Conservation (phyloP, 2,329 filamentous ascomycete genomes). For the Didymellaceae sp. region DNA sequence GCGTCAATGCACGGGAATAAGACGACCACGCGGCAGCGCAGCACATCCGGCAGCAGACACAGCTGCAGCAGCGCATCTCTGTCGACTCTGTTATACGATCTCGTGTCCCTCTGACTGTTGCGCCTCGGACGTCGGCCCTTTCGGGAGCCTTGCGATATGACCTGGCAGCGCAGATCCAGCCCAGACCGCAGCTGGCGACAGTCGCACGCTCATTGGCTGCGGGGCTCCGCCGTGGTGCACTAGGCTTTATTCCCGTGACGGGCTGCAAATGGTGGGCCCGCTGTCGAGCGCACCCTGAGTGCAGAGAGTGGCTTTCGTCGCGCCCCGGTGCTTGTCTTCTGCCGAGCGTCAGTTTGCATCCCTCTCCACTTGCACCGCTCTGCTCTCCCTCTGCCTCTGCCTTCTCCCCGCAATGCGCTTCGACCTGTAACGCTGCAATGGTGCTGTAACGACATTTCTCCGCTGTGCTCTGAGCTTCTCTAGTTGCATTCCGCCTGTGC, state of each 20-base stretch:
- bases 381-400: conserved; percentile 1
- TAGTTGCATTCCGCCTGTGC: conserved; percentile 25
- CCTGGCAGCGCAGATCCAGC: conserved; percentile 8
- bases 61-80: neutral
- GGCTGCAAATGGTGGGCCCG: conserved; percentile 5
- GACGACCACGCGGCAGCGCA: neutral
- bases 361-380: conserved; percentile 6
- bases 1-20: neutral
- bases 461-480: conserved; percentile 9
- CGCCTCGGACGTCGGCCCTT: conserved; percentile 13
- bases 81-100: neutral
- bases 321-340: conserved; percentile 10
- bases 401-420: conserved; percentile 17
- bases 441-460: conserved; percentile 19
- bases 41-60: neutral
- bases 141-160: neutral
- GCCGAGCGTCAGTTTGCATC: conserved; percentile 12
- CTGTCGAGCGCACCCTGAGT: conserved; percentile 4
- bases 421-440: conserved; percentile 13
- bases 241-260: conserved; percentile 21
- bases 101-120: neutral
- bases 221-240: conserved; percentile 18
- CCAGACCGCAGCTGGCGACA: conserved; percentile 10
- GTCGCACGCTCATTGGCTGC: conserved; percentile 27
- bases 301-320: conserved; percentile 6